phyloP scores from a whole-genome alignment of 2,329 filamentous ascomycete genomes.

The Mariannaea elegans region DNA sequence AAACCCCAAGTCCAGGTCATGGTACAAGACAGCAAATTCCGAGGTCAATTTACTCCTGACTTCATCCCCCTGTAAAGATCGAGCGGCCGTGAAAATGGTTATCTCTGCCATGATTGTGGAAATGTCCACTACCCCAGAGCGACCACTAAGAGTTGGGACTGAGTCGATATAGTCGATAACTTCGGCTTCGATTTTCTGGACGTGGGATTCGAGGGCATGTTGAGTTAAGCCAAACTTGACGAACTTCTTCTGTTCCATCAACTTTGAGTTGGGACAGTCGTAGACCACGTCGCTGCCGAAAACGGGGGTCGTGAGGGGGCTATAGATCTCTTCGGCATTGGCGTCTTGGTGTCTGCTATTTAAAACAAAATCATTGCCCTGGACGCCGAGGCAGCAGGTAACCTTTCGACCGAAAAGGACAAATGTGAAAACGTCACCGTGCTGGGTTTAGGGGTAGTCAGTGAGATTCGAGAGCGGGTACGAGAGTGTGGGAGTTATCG shows the following conservation, averaged over 20 bases:
- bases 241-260: conserved; percentile 91
- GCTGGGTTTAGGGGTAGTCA: conserved; percentile 40
- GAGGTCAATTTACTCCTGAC: conserved; percentile 77
- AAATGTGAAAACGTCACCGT: conserved; percentile 65
- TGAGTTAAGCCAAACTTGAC: conserved; percentile 77
- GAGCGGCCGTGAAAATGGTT: conserved; percentile 82
- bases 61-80: conserved; percentile 79
- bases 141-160: conserved; percentile 64
- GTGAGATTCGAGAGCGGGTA: not conserved
- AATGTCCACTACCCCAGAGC: conserved; percentile 70
- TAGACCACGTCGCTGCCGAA: conserved; percentile 85
- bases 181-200: conserved; percentile 76
- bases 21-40: conserved; percentile 78
- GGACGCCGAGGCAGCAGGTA: conserved; percentile 58
- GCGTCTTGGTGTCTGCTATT: conserved; percentile 63
- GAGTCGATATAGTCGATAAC: conserved; percentile 70
- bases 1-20: conserved; percentile 81
- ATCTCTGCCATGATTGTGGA: conserved; percentile 76
- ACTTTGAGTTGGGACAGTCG: conserved; percentile 83
- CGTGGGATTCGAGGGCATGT: conserved; percentile 70
- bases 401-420: conserved; percentile 60
- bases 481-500: not conserved
- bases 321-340: conserved; percentile 64
- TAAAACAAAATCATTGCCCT: conserved; percentile 65
- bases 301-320: conserved; percentile 60